Evolutionary conservation across 352 stramenopile genomes (phyloP).

Genomic region (Pythium periplocum): DNA sequence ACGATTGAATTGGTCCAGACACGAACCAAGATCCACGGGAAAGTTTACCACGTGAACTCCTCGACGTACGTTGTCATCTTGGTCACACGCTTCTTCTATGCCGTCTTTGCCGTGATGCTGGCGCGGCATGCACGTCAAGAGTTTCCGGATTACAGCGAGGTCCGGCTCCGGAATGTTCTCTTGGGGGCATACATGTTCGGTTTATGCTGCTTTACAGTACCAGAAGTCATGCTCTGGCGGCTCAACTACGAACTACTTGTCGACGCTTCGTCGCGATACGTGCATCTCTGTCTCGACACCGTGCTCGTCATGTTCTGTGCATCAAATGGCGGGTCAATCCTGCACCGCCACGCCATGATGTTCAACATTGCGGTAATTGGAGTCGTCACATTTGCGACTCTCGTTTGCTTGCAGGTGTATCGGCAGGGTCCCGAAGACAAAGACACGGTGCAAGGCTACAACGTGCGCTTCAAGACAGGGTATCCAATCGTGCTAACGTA

Average conservation of each 20-base stretch:
- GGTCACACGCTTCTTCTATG: constrained; percentile 29
- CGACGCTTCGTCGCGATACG: constrained; percentile 60
- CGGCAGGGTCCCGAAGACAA: constrained; percentile 23
- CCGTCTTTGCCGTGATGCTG: constrained; percentile 16
- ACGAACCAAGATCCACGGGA: constrained; percentile 12
- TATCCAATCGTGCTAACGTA: constrained; percentile 80
- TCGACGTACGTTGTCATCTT: constrained; percentile 44
- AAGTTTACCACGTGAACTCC: constrained; percentile 17
- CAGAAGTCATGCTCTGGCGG: constrained; percentile 46
- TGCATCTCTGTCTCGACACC: constrained; percentile 73
- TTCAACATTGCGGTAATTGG: constrained; percentile 60
- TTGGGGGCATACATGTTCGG: constrained; percentile 56
- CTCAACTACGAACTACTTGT: constrained; percentile 51
- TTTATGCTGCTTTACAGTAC: constrained; percentile 41
- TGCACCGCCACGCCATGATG: constrained; percentile 55
- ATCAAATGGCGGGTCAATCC: constrained; percentile 73
- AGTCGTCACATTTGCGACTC: constrained; percentile 37
- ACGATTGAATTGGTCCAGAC: constrained; percentile 39
- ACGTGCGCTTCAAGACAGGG: constrained; percentile 73
- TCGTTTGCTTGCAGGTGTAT: constrained; percentile 43
- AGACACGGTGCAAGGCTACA: constrained; percentile 36
- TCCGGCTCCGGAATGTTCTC: constrained; percentile 59
- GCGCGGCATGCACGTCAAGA: constrained; percentile 33
- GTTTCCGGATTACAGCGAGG: constrained; percentile 53
- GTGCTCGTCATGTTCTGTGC: constrained; percentile 83